A percentile compares a stretch with the other conserved stretches of the same genome.
phyloP scores from a whole-genome alignment of 176 grass and related monocot species.

The Themeda triandra region DNA sequence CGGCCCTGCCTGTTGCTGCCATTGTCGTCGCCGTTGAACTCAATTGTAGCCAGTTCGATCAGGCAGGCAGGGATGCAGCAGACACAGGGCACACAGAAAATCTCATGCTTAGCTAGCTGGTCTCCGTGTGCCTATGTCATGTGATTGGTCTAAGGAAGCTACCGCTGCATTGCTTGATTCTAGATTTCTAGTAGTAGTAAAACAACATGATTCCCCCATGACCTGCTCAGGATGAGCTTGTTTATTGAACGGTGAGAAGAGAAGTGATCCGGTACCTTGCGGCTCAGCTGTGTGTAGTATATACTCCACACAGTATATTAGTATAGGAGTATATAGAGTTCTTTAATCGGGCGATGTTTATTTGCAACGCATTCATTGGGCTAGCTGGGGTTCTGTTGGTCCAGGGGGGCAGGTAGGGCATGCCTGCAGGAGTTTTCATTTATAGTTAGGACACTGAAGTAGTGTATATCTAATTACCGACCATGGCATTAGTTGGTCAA shows the following conservation, averaged over 20 bases:
- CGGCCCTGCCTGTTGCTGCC: neutral
- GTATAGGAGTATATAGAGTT: no score
- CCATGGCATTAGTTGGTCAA: constrained; percentile 1
- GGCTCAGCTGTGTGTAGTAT: no score
- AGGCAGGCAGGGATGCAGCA: neutral
- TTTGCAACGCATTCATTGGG: constrained; percentile 2
- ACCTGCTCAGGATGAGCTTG: neutral
- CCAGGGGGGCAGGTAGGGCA: constrained; percentile 26
- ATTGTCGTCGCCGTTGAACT: neutral
- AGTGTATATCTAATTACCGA: neutral
- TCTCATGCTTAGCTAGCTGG: neutral
- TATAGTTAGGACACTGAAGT: neutral
- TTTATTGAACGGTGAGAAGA: constrained; percentile 6
- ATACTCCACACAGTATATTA: no score
- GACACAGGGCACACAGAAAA: neutral
- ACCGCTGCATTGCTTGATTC: neutral
- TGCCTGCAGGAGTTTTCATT: constrained; percentile 4
- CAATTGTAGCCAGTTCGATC: neutral
- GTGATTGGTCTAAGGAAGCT: constrained; percentile 36
- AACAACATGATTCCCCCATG: constrained; percentile 5
- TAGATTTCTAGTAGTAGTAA: neutral
- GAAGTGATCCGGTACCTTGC: neutral
- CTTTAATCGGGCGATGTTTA: neutral
- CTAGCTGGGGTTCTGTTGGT: constrained; percentile 1
- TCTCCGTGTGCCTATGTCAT: constrained; percentile 16